Conservation (phyloP, 1,139 yeast species). For the Protomyces inundatus region DNA sequence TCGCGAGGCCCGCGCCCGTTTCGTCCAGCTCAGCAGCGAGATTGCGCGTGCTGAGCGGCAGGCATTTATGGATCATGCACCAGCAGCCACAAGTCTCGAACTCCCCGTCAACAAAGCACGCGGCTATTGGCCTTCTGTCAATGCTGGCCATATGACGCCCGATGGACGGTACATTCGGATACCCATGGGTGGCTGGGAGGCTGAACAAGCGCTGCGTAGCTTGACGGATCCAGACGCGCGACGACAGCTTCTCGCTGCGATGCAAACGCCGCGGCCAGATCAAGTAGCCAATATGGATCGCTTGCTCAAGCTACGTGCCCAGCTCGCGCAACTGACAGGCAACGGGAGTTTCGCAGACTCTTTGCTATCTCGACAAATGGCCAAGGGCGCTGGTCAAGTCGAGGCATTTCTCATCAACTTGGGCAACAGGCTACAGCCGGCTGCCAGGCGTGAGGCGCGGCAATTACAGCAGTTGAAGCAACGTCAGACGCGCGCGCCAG, state of each 20-base stretch:
- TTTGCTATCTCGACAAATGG: constrained; percentile 86
- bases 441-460: constrained; percentile 58
- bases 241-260: constrained; percentile 64
- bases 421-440: constrained; percentile 49
- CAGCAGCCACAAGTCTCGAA: constrained; percentile 38
- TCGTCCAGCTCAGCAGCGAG: constrained; percentile 73
- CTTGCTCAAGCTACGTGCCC: constrained; percentile 61
- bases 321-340: constrained; percentile 70
- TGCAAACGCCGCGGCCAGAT: constrained; percentile 51
- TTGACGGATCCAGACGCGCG: constrained; percentile 58
- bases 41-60: constrained; percentile 80
- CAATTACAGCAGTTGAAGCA: constrained; percentile 44
- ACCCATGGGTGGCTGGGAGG: constrained; percentile 65
- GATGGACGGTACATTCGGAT: constrained; percentile 42
- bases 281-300: constrained; percentile 59
- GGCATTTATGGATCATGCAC: constrained; percentile 54
- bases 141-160: constrained; percentile 24
- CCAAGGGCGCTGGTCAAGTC: constrained; percentile 72
- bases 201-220: constrained; percentile 59
- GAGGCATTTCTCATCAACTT: constrained; percentile 59
- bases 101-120: constrained; percentile 39
- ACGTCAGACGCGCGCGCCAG: constrained; percentile 35
- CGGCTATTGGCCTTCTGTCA: constrained; percentile 42
- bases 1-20: constrained; percentile 57
- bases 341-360: constrained; percentile 68